Percentiles rank a stretch among this genome's conserved stretches.
These are phyloP conservation scores for Diaporthe humulicola DNA, from an alignment of 2,329 filamentous ascomycete genomes.

Conservation along the genomic window DNA sequence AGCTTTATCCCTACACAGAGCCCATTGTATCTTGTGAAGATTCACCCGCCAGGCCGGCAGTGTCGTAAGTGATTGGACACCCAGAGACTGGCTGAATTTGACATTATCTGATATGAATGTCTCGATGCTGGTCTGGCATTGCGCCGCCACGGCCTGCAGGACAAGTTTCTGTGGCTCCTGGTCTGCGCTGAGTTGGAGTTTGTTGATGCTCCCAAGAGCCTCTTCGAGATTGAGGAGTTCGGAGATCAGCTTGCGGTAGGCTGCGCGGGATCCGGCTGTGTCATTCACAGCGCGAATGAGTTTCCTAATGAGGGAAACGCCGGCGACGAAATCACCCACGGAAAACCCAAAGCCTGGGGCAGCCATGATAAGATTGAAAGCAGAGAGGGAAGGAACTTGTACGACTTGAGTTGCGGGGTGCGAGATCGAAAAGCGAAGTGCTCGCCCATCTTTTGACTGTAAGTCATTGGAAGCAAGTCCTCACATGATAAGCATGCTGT, in stretches of 20 bases:
- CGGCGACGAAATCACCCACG: constrained; percentile 11
- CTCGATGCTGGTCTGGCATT: constrained; percentile 28
- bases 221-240: constrained; percentile 13
- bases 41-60: background rate
- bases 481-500: background rate
- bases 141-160: background rate
- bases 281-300: constrained; percentile 13
- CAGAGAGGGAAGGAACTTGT: no score
- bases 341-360: constrained; percentile 24
- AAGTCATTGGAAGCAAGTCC: background rate
- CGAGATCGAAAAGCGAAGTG: background rate
- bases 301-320: background rate
- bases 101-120: background rate
- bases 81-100: constrained; percentile 1
- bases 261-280: background rate
- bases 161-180: background rate
- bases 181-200: background rate
- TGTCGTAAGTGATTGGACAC: background rate
- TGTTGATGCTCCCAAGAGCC: background rate
- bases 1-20: constrained; percentile 11
- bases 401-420: background rate
- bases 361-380: background rate
- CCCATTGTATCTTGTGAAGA: constrained; percentile 28
- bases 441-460: background rate
- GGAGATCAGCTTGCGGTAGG: constrained; percentile 18